phyloP scores from a whole-genome alignment of 495 filamentous ascomycete species.

The Penicillium soppii region DNA sequence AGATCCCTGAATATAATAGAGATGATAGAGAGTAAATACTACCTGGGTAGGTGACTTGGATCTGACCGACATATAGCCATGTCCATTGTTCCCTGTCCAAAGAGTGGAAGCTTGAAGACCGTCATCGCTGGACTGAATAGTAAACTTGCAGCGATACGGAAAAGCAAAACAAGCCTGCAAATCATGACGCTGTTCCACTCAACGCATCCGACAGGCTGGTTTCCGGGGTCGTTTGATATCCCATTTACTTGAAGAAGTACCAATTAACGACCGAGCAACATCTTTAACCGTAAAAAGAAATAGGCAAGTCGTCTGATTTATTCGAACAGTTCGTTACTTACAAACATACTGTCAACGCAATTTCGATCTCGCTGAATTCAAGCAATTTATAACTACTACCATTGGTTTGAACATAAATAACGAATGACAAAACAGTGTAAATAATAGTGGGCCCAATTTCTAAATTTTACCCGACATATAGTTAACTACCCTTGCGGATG shows the following conservation, averaged over 20 bases:
- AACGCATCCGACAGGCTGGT: background rate
- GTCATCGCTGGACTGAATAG: background rate
- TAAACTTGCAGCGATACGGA: background rate
- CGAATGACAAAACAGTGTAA: too few species aligned
- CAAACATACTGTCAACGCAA: too few species aligned
- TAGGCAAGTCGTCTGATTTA: conserved; percentile 9
- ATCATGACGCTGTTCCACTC: background rate
- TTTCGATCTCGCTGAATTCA: too few species aligned
- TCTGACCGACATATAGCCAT: background rate
- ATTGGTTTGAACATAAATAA: too few species aligned
- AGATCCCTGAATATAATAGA: background rate
- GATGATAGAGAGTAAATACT: background rate
- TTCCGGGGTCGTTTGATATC: background rate
- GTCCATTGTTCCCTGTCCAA: background rate
- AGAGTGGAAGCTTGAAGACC: background rate
- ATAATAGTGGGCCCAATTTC: too few species aligned
- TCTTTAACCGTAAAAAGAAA: background rate
- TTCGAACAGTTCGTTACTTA: conserved; percentile 7
- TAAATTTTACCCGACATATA: too few species aligned
- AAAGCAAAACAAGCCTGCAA: background rate
- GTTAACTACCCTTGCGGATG: conserved; percentile 19
- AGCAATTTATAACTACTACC: too few species aligned
- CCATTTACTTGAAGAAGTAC: background rate
- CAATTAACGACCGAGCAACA: background rate
- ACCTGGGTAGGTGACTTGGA: background rate